Conservation (phyloP, 2,329 filamentous ascomycete species). For the Neonectria sp. region DNA sequence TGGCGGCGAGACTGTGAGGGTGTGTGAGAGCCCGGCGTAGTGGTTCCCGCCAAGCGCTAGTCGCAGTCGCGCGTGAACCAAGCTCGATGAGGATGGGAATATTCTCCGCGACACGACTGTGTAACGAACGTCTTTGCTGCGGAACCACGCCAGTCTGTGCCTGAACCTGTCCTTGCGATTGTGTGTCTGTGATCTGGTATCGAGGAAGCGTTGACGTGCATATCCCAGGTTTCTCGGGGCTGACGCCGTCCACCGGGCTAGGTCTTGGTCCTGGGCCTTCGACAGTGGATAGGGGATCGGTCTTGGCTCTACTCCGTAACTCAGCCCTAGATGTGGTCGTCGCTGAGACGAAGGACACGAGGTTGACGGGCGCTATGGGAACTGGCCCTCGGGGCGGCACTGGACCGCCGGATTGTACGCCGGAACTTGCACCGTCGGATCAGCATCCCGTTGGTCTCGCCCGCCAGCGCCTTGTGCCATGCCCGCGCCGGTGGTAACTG, state of each 20-base stretch:
- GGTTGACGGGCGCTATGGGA: constrained; percentile 42
- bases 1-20: constrained; percentile 49
- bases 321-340: constrained; percentile 48
- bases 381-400: constrained; percentile 37
- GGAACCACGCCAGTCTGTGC: constrained; percentile 46
- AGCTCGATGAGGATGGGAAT: constrained; percentile 48
- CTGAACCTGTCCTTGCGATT: constrained; percentile 38
- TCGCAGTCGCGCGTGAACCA: constrained; percentile 49
- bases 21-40: constrained; percentile 48
- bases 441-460: constrained; percentile 24
- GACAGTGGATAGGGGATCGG: constrained; percentile 31
- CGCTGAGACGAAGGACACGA: constrained; percentile 22
- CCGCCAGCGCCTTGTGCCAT: constrained; percentile 23
- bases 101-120: constrained; percentile 50
- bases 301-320: constrained; percentile 25
- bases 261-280: constrained; percentile 35
- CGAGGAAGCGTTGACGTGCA: constrained; percentile 46
- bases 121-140: constrained; percentile 47
- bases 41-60: constrained; percentile 52
- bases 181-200: constrained; percentile 45
- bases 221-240: constrained; percentile 39
- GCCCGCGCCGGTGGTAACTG: constrained; percentile 28
- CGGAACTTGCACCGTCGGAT: constrained; percentile 33
- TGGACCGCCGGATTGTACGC: constrained; percentile 38
- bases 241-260: constrained; percentile 44